phyloP scores from a whole-genome alignment of 495 filamentous ascomycete genomes.

The Cercophora scortea region DNA sequence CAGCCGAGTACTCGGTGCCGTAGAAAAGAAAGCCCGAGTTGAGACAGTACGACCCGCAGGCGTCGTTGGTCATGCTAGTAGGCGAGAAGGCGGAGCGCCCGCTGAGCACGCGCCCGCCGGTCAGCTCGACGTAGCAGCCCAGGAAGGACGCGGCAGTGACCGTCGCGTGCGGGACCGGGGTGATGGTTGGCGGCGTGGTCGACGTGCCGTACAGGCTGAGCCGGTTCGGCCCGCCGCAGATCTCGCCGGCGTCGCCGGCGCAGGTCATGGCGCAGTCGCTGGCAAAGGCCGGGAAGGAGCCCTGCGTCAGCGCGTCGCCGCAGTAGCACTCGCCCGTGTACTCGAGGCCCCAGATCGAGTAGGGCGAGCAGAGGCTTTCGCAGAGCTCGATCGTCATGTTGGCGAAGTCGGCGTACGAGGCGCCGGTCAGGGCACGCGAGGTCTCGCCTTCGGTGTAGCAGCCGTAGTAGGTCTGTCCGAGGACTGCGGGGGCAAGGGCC shows the following conservation, averaged over 20 bases:
- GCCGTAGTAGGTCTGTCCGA: constrained; percentile 8
- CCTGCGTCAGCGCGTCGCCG: constrained; percentile 36
- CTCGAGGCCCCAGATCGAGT: constrained; percentile 28
- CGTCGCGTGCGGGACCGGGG: not conserved
- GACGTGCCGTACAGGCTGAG: not conserved
- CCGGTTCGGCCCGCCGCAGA: constrained; percentile 19
- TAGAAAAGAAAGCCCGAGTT: not conserved
- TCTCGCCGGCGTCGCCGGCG: constrained; percentile 3
- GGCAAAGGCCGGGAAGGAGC: not conserved
- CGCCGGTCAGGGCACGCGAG: constrained; percentile 7
- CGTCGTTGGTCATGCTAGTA: constrained; percentile 2
- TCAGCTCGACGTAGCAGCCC: constrained; percentile 6
- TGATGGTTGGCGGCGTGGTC: not conserved
- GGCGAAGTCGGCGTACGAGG: not conserved
- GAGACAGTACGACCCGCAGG: constrained; percentile 1
- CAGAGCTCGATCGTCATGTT: constrained; percentile 13
- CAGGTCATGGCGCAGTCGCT: not conserved
- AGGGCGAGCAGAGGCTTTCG: constrained; percentile 18
- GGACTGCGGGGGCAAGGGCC: constrained; percentile 3
- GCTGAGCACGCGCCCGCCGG: constrained; percentile 7
- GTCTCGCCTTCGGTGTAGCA: constrained; percentile 15
- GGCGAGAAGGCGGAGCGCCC: not conserved
- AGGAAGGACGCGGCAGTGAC: not conserved
- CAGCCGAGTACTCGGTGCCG: constrained; percentile 5
- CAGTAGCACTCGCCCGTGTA: constrained; percentile 57